Conservation (phyloP, 257 asterid species). For the Leptodermis oblonga region DNA sequence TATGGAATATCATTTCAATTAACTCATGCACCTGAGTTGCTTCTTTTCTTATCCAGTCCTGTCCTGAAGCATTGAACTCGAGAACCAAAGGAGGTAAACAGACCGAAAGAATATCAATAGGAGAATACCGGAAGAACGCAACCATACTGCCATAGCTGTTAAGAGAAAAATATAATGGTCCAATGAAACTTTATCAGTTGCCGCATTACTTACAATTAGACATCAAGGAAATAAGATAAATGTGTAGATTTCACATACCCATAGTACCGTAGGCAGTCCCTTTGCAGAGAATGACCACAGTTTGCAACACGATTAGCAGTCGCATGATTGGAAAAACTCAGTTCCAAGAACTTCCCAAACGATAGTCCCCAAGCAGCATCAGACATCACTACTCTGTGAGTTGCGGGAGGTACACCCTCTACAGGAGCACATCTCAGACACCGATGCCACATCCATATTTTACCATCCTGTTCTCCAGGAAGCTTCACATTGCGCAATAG, state of each 20-base stretch:
- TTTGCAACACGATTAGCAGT: constrained; percentile 91
- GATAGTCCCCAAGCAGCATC: constrained; percentile 99
- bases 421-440: constrained; percentile 68
- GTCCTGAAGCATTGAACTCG: constrained; percentile 61
- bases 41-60: constrained; percentile 66
- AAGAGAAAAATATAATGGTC: background rate
- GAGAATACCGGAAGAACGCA: constrained; percentile 84
- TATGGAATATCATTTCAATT: constrained; percentile 1
- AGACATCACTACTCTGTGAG: constrained; percentile 78
- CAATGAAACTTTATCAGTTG: background rate
- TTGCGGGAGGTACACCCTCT: constrained; percentile 85
- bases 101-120: constrained; percentile 72
- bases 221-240: constrained; percentile 6
- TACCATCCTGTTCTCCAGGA: constrained; percentile 83
- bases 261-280: constrained; percentile 93
- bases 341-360: constrained; percentile 94
- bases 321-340: constrained; percentile 87
- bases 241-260: constrained; percentile 48
- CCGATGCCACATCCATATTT: constrained; percentile 99
- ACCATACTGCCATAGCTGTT: constrained; percentile 86
- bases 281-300: constrained; percentile 96
- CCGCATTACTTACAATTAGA: background rate
- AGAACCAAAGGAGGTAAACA: constrained; percentile 77
- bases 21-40: constrained; percentile 53
- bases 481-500: constrained; percentile 55